A percentile compares a stretch with the other conserved stretches of the same genome.
Evolutionary conservation across 331 rosid genomes (phyloP).

Genomic region (Quercus lobata): DNA sequence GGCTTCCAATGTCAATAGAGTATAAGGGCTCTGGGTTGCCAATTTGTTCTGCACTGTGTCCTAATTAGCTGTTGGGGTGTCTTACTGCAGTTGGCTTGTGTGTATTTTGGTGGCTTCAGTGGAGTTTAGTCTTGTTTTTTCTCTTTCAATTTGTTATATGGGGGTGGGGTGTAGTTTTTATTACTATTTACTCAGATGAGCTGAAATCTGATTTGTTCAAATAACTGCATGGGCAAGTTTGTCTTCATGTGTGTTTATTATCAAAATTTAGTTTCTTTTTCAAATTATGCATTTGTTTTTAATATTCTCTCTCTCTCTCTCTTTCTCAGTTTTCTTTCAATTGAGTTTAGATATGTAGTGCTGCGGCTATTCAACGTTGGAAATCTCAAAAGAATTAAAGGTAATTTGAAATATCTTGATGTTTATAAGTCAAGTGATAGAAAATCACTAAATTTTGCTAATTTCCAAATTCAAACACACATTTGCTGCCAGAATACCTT

Average conservation of each 20-base stretch:
- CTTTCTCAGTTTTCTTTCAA: not conserved
- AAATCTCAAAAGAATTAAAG: no score
- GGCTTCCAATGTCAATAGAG: conserved; percentile 55
- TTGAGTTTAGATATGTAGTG: no score
- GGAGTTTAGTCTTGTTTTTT: not conserved
- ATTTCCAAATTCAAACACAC: no score
- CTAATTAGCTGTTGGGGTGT: not conserved
- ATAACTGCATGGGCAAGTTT: conserved; percentile 13
- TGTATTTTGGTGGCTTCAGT: not conserved
- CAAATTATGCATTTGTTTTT: not conserved
- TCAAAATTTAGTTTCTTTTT: not conserved
- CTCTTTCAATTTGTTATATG: not conserved
- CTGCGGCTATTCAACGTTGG: no score
- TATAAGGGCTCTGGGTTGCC: not conserved
- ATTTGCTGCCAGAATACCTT: no score
- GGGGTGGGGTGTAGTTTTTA: no score
- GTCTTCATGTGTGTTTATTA: not conserved
- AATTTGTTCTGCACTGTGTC: not conserved
- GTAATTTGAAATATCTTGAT: no score
- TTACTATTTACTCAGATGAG: not conserved
- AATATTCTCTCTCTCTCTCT: not conserved
- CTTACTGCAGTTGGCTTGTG: not conserved
- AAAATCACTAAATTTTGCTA: no score
- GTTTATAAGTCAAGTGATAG: no score
- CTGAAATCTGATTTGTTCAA: not conserved